Evolutionary conservation across 1,284 basidiomycete species (phyloP).

Genomic region (Caloboletus firmus): DNA sequence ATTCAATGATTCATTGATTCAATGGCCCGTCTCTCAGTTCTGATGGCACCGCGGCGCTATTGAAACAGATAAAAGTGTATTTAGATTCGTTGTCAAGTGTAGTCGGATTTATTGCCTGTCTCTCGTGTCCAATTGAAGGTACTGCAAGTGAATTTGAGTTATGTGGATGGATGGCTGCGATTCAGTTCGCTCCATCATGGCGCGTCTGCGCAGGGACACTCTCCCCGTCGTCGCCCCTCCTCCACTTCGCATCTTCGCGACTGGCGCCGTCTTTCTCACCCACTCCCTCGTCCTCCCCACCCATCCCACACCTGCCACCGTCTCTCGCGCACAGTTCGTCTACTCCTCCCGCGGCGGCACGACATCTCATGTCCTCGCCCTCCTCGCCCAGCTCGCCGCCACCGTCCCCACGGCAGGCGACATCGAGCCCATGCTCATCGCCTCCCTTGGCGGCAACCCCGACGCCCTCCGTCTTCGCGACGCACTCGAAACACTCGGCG

Average conservation of each 20-base stretch:
- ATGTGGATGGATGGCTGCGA: not conserved
- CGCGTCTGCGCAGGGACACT: slow-evolving; percentile 40
- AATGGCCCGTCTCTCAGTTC: no score
- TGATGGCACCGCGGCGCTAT: no score
- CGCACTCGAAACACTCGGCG: slow-evolving; percentile 65
- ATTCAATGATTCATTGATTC: no score
- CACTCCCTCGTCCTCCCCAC: slow-evolving; percentile 62
- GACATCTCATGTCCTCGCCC: slow-evolving; percentile 66
- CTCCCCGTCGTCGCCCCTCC: slow-evolving; percentile 27
- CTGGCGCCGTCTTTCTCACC: slow-evolving; percentile 75
- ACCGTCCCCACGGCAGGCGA: slow-evolving; percentile 32
- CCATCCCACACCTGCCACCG: slow-evolving; percentile 58
- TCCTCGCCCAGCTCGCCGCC: slow-evolving; percentile 62
- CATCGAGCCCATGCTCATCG: slow-evolving; percentile 68
- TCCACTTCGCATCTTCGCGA: slow-evolving; percentile 60
- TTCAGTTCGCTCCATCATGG: slow-evolving; percentile 17
- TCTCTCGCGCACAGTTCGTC: slow-evolving; percentile 69
- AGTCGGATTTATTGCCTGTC: no score
- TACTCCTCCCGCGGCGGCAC: slow-evolving; percentile 65
- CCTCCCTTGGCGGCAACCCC: slow-evolving; percentile 67
- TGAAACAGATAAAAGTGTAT: no score
- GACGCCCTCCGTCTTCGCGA: slow-evolving; percentile 62
- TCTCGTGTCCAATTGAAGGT: no score
- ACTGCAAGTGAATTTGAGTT: no score
- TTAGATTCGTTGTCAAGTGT: no score